Evolutionary conservation across 805 yeast species (phyloP), one percentile per base, ranked within the genome.

Genomic region (Ogataea parapolymorpha): DNA sequence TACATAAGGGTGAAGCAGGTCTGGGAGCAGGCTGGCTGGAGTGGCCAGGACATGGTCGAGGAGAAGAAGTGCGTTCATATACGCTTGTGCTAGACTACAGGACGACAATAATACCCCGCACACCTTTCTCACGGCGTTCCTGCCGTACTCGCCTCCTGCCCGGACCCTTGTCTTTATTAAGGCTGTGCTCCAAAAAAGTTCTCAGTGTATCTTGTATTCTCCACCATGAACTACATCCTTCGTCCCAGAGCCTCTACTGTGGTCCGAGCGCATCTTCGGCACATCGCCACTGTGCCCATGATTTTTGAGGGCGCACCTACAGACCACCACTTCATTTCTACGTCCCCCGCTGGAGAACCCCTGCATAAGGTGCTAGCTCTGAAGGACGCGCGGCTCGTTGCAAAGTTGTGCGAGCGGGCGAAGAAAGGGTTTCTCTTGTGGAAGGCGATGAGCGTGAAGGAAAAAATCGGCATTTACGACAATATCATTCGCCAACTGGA

Each of bases 381-480:
- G 20, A 31, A 18, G 15, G 33, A 31, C 25, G n/a, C 25, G 15
- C 15, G 10, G 10, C 6, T 8, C 14, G 23, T 38, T 1, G 27
- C 11, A 1, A 5, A 16, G 7, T 17, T 40, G 8, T 34, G 38
- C 35, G 27, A 34, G 16, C 30, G n/a, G 10, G 16, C 43, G 12
- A 17, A 2, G 23, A 35, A 34, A 12, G 38, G 32, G 9, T 40
- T 34, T 13, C 13, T n/a, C 8, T 12, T 12, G 9, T 39, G 42
- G 42, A 20, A 18, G n/a, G 13, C 9, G 2, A 29, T 29, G 13
- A 29, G 35, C 18, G 38, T 32, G 23, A 40, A 28, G 20, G 39
- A 34, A 16, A 40, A 34, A n/a, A 12, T 30, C 10, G 16, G 24
- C 22, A 34, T 40, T 6, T 29, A 17, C 20, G 39, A 34, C 25